Base-by-base conservation (phyloP, 805 yeast species). In the Candida quercuum region DNA sequence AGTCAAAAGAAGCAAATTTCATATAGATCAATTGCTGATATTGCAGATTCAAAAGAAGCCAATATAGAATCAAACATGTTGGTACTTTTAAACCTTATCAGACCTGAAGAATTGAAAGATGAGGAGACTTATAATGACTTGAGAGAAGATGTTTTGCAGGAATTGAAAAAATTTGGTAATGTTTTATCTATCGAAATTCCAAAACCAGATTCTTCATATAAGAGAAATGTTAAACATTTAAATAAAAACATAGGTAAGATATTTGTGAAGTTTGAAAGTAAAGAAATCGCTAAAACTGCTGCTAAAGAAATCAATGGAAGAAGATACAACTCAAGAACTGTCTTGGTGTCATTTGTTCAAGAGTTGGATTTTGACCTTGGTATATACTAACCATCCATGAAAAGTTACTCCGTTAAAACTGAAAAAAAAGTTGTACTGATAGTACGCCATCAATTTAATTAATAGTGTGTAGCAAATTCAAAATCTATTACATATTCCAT, bases 171-270 rank as follows among this genome's bases (percentile, higher is more conserved):
- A 39, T 61, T 61, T 45, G 88, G 86, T 2, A 60, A 56, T 3
- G 73, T 84, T 5, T 61, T 60, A 13, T 66, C 72, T 4, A 60
- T 86, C 1, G 69, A 68, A 39, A 74, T 87, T 14, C 88, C 93
- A 0, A 67, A 71, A 46, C 88, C 78, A 51, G 42, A 56, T 14
- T 49, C 53, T 2, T 64, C 61, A 29, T 67, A 61, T 51, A 67
- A 65, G 36, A 59, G 71, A 54, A 68, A 75, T 51, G 49, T 70
- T 46, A 63, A 69, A 54, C 60, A 61, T 33, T 49, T 61, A 4
- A 64, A 66, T 26, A 68, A 81, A 3, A 86, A 84, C 6, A 69
- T 80, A 33, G 96, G 96, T 0, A 81, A 76, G 44, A 69, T 87
- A 0, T 87, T 69, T 56, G 75, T 85, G 17, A 76, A 81, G 56